Conservation (phyloP, 495 filamentous ascomycete species). For the Xylaria nigripes region DNA sequence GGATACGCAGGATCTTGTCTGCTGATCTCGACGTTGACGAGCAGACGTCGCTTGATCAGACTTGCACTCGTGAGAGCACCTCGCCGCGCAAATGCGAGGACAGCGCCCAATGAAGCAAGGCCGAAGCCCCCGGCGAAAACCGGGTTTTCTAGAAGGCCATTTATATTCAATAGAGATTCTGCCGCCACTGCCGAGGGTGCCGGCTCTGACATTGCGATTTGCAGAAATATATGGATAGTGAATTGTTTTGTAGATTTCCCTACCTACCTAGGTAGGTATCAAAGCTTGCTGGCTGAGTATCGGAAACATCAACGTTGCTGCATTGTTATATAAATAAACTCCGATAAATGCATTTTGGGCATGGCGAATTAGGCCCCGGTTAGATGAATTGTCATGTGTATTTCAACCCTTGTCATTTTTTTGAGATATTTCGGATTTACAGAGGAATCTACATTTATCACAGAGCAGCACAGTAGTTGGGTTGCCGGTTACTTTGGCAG, state of each 20-base stretch:
- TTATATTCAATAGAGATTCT: slow-evolving; percentile 32
- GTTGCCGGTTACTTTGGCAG: too few relatives aligned
- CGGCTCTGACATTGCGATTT: slow-evolving; percentile 25
- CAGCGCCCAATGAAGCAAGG: slow-evolving; percentile 77
- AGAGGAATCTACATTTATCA: too few relatives aligned
- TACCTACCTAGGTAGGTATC: too few relatives aligned
- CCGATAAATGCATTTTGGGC: too few relatives aligned
- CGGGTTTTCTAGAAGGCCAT: slow-evolving; percentile 48
- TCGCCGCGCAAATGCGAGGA: slow-evolving; percentile 64
- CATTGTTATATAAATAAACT: too few relatives aligned
- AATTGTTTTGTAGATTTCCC: neutral
- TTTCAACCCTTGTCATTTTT: too few relatives aligned
- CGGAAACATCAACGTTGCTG: too few relatives aligned
- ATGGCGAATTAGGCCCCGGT: too few relatives aligned
- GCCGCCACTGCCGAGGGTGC: slow-evolving; percentile 5
- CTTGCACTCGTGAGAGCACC: slow-evolving; percentile 58
- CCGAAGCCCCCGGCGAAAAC: slow-evolving; percentile 62
- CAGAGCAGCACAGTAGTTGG: too few relatives aligned
- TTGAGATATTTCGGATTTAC: too few relatives aligned
- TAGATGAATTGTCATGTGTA: too few relatives aligned
- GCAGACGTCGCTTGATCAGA: slow-evolving; percentile 73
- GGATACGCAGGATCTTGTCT: slow-evolving; percentile 86
- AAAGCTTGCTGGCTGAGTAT: too few relatives aligned
- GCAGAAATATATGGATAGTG: neutral
- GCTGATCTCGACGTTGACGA: slow-evolving; percentile 91